Conservation (phyloP, 495 filamentous ascomycete species). For the Podospora sp. region DNA sequence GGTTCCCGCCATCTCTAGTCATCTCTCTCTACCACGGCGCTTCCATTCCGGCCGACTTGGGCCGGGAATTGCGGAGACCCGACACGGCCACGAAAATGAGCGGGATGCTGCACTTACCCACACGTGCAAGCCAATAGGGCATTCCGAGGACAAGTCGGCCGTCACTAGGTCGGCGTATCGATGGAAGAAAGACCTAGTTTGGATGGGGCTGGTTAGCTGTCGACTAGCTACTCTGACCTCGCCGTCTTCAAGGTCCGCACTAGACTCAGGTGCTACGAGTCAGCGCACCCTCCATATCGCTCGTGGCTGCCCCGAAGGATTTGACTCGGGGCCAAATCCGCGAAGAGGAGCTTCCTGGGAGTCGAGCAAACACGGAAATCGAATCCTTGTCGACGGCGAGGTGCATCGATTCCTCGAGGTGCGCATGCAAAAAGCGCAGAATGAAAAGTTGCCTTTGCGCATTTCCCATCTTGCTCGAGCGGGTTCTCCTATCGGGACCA, state of each 20-base stretch:
- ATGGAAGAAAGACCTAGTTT: not conserved
- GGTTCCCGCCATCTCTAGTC: not conserved
- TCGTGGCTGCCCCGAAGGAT: not conserved
- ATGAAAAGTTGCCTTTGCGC: not conserved
- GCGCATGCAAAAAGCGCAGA: not conserved
- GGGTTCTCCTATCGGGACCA: not conserved
- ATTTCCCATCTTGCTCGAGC: not conserved
- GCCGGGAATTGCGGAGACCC: not conserved
- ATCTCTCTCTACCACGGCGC: too few relatives aligned
- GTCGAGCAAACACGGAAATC: not conserved
- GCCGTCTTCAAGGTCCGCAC: not conserved
- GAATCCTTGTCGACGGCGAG: not conserved
- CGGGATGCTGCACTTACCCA: not conserved
- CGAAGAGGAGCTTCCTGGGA: not conserved
- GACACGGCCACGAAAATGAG: not conserved
- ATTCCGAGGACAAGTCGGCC: not conserved
- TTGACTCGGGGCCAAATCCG: not conserved
- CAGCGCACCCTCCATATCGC: not conserved
- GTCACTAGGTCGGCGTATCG: not conserved
- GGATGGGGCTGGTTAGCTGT: not conserved
- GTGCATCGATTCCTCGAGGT: not conserved
- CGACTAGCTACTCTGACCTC: not conserved
- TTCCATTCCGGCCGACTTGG: slow-evolving; percentile 5
- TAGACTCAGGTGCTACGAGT: not conserved
- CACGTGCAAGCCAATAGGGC: not conserved